These are phyloP conservation scores for Euphorbia schlechtendalii DNA, from an alignment of 441 rosid genomes.

Conservation along the genomic window DNA sequence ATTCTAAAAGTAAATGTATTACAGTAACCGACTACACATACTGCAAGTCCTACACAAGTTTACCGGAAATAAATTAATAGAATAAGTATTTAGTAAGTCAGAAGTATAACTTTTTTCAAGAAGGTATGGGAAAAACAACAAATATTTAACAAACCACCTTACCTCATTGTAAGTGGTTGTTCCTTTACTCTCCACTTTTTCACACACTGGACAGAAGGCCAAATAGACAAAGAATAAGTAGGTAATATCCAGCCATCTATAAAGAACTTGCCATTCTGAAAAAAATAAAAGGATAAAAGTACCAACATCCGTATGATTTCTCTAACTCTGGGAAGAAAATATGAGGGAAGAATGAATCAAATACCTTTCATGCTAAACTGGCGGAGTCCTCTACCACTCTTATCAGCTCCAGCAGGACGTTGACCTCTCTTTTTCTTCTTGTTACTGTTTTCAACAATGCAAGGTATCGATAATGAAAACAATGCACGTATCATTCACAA, in stretches of 20 bases:
- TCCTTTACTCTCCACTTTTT: constrained; percentile 98
- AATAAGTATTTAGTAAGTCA: neutral
- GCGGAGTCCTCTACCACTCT: constrained; percentile 92
- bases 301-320: neutral
- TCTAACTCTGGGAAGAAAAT: neutral
- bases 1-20: neutral
- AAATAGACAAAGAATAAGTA: constrained; percentile 18
- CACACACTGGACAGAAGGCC: constrained; percentile 62
- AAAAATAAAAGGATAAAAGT: constrained; percentile 2
- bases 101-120: neutral
- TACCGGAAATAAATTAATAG: no score
- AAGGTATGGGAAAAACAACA: constrained; percentile 2
- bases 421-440: constrained; percentile 91
- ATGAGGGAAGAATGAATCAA: constrained; percentile 7
- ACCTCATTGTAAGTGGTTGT: constrained; percentile 99
- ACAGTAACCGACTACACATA: neutral
- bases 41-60: neutral
- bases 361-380: constrained; percentile 98
- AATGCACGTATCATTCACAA: constrained; percentile 1
- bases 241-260: neutral
- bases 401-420: constrained; percentile 77
- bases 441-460: constrained; percentile 31
- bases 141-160: constrained; percentile 29
- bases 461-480: constrained; percentile 10
- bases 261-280: neutral